Evolutionary conservation across 305 asterid species (phyloP), one percentile per base, ranked within the genome.

Genomic region (Euphrasia arctica): DNA sequence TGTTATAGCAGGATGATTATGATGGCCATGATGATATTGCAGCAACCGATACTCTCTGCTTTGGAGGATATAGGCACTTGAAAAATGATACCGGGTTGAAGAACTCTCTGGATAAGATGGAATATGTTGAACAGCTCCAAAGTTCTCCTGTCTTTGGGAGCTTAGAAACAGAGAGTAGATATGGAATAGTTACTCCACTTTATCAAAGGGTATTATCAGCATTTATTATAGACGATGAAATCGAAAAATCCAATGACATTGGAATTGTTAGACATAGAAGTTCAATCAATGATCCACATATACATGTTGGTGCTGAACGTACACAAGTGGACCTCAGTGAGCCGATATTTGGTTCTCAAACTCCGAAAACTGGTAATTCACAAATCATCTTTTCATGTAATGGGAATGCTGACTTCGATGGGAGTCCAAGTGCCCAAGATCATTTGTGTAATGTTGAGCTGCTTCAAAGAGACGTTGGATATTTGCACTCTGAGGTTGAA

Each of bases 201-300:
- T 83, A 80, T 77, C 96, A 91, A 70, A 83, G 98, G 77, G 78
- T 91, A 65, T 81, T 91, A 34, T 91, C 98, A 47, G 98, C 98
- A 66, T 79, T 91, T 50, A 89, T 91, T 31, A 34, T 83, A 52
- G 98, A 86, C 68, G 98, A 86, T 72, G 90, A 90, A 57, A 65
- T 81, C 42, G 98, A 89, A 64, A 89, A 78, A 76, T 81, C 61
- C 79, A 91, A 84, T 72, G 95, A 88, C 62, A 86, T 77, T 65
- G 95, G 81, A 60, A 78, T 78, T 69, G 91, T 77, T 72, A 71
- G 77, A 63, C 74, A 62, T 5, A 60, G 80, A 71, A 75, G 75
- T 70, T 84, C 76, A 29, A 77, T 82, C 65, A 74, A 74, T 73
- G 90, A 87, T 57, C 67, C 90, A n/a, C 67, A 69, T 61, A 71